Evolutionary conservation across 805 yeast species (phyloP), one percentile per base, ranked within the genome.

Genomic region (Groenewaldozyma tartarivorans): DNA sequence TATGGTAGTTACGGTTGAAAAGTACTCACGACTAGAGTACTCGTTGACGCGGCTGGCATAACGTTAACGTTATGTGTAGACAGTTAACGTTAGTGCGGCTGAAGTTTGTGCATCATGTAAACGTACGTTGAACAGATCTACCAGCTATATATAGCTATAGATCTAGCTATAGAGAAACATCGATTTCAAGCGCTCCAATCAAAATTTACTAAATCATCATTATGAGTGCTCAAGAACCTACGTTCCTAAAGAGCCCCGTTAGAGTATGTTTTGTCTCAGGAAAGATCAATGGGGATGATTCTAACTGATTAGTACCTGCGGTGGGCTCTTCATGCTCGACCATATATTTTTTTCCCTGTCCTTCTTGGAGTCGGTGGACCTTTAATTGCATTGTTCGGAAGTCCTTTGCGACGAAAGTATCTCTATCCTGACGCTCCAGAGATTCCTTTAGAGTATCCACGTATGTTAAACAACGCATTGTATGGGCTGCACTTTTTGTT

Each of bases 291-390:
- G 29, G 29, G 29, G 13, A 6, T 4, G 36, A 27, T 39, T 15
- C 35, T 29, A 39, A 31, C 38, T 37, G 18, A 35, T 27, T 42
- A 57, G 52, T 60, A 48, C 43, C 71, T 49, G 37, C 79, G 88
- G 58, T 81, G 75, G 63, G 79, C 77, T 51, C 82, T 88, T 19
- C 81, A 81, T 63, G 74, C 74, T 50, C 75, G 77, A 57, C 94
- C 94, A 33, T 85, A 81, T 62, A 66, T 81, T 48, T 78, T 81
- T 57, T 77, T 70, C 55, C 68, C 86, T 21, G 71, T 75, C 17
- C 67, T 68, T 29, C 67, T 82, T 53, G 94, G 87, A 5, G 56
- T 75, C 33, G 57, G 79, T 38, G 86, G 83, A 3, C 90, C 92
- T 9, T 60, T 76, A 4, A 71, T 81, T 42, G 67, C 81, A 29